phyloP scores from a whole-genome alignment of 441 rosid genomes.

The Mallotus japonicus region DNA sequence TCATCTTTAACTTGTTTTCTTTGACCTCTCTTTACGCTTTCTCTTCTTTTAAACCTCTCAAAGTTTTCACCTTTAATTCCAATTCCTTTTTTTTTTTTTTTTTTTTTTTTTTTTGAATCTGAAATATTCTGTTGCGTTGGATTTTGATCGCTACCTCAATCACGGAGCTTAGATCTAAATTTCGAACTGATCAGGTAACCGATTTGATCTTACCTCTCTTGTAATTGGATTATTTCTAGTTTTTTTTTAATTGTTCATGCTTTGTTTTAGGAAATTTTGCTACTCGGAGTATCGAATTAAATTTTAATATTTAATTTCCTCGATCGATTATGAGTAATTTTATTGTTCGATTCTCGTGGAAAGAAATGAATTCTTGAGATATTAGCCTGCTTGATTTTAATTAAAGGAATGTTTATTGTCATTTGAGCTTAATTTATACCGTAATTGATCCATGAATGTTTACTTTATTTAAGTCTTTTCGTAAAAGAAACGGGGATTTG shows the following conservation, averaged over 20 bases:
- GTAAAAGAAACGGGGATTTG: background rate
- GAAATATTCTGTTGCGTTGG: no score
- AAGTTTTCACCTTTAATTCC: background rate
- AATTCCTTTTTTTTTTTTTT: background rate
- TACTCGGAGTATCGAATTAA: background rate
- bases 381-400: no score
- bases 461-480: no score
- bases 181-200: conserved; percentile 23
- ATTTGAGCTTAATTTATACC: no score
- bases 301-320: background rate
- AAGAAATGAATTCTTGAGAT: no score
- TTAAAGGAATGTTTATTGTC: background rate
- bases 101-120: no score
- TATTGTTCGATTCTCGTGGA: background rate
- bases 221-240: background rate
- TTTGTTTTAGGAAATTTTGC: background rate
- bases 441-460: no score
- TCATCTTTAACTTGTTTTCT: background rate
- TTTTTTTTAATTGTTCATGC: background rate
- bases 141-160: conserved; percentile 7
- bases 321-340: no score
- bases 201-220: background rate
- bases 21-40: conserved; percentile 21
- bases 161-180: conserved; percentile 24
- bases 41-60: background rate